phyloP scores from a whole-genome alignment of 2,329 filamentous ascomycete species.

The Drechslerella stenobrocha region DNA sequence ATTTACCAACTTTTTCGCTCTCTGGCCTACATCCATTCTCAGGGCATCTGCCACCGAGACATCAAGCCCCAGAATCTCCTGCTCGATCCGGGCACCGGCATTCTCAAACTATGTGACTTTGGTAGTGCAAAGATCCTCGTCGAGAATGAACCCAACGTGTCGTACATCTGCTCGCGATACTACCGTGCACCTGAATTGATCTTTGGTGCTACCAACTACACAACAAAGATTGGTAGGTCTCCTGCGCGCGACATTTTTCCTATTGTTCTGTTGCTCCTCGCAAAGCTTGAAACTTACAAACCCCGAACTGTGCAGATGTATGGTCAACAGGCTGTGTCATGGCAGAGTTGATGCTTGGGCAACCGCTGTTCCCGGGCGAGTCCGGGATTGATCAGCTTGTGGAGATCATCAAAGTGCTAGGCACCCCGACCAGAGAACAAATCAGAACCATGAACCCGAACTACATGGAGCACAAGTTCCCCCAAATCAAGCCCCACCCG shows the following conservation, averaged over 20 bases:
- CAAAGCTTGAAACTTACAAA: slow-evolving; percentile 34
- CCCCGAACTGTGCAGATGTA: slow-evolving; percentile 68
- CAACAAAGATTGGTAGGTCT: slow-evolving; percentile 93
- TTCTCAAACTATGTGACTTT: slow-evolving; percentile 98
- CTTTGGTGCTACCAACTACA: slow-evolving; percentile 98
- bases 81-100: slow-evolving; percentile 83
- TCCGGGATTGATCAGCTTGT: slow-evolving; percentile 98
- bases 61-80: slow-evolving; percentile 99
- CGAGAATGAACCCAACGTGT: slow-evolving; percentile 98
- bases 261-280: not conserved
- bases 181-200: slow-evolving; percentile 98
- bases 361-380: slow-evolving; percentile 95
- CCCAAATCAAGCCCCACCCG: slow-evolving; percentile 98
- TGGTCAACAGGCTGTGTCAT: slow-evolving; percentile 99
- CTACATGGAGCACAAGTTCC: slow-evolving; percentile 99
- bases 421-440: slow-evolving; percentile 93
- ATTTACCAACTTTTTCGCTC: slow-evolving; percentile 99
- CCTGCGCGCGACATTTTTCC: slow-evolving; percentile 15
- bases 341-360: slow-evolving; percentile 98
- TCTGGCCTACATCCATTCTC: slow-evolving; percentile 97
- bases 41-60: slow-evolving; percentile 97
- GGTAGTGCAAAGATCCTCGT: slow-evolving; percentile 98
- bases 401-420: slow-evolving; percentile 98
- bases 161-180: slow-evolving; percentile 98
- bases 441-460: slow-evolving; percentile 99